phyloP scores from a whole-genome alignment of 768 basidiomycete genomes.

The Cubamyces sp. region DNA sequence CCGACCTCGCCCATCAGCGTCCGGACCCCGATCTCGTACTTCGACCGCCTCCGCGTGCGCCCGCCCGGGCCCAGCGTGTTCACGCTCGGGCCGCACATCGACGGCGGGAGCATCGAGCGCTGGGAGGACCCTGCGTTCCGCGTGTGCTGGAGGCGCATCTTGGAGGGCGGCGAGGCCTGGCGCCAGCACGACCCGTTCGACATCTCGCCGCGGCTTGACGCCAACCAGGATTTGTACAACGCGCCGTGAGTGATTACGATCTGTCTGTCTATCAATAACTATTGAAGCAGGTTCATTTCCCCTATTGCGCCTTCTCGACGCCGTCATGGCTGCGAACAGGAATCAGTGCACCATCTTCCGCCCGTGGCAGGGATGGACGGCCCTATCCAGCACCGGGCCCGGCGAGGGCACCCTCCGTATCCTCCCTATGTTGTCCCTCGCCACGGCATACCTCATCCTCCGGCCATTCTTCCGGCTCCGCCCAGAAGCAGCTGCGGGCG shows the following conservation, averaged over 20 bases:
- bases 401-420: slow-evolving; percentile 70
- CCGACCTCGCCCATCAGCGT: slow-evolving; percentile 49
- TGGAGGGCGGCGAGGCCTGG: slow-evolving; percentile 53
- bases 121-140: slow-evolving; percentile 68
- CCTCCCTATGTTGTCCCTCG: slow-evolving; percentile 64
- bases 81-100: slow-evolving; percentile 61
- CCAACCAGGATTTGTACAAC: slow-evolving; percentile 66
- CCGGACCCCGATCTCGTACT: slow-evolving; percentile 69
- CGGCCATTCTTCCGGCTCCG: slow-evolving; percentile 75
- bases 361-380: slow-evolving; percentile 73
- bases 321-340: slow-evolving; percentile 8
- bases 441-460: slow-evolving; percentile 72
- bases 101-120: slow-evolving; percentile 78
- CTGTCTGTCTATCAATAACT: no score
- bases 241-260: slow-evolving; percentile 46
- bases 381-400: slow-evolving; percentile 50
- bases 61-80: slow-evolving; percentile 72
- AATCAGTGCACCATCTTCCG: slow-evolving; percentile 33
- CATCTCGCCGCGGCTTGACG: slow-evolving; percentile 57
- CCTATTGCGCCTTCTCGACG: background rate
- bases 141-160: slow-evolving; percentile 58
- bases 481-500: slow-evolving; percentile 32
- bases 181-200: slow-evolving; percentile 66
- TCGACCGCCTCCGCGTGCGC: slow-evolving; percentile 75
- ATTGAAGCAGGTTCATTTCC: background rate